Evolutionary conservation across 495 filamentous ascomycete species (phyloP), one percentile per base, ranked within the genome.

Genomic region (Penicillium salamii): DNA sequence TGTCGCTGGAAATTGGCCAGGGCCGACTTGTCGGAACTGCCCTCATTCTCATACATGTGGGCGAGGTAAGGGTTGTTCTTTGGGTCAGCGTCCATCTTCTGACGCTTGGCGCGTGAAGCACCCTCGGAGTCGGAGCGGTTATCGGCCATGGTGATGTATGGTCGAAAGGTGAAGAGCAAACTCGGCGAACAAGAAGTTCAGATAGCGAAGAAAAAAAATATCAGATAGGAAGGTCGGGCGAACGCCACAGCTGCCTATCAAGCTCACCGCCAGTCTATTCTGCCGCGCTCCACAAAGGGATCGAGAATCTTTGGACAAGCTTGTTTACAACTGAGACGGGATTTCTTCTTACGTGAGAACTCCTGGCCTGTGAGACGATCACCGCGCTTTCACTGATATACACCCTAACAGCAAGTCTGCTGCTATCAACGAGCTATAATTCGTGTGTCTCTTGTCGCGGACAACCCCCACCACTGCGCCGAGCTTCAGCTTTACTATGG

Each of bases 31-130:
- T 68, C 59, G 13, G 52, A 67, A 50, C 60, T 69, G 49, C 80
- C 76, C 49, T 66, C 65, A 36, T 88, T 75, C 52, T 65, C 65
- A 66, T 90, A 87, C 81, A 87, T 88, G 62, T 99, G 95, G 41
- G 91, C 90, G 41, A 97, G 82, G 67, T 99, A 97, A 2, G 87
- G 88, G 60, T 97, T 97, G 46, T 72, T 61, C 51, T 75, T 76
- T 45, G 80, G 78, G 55, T 83, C 70, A 23, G 69, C 74, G n/a
- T 72, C 61, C 54, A 68, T 76, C 66, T 76, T 78, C 50, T 70
- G 75, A 42, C 76, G 72, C 59, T 79, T 79, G 24, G 64, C 59
- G 33, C 75, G 70, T 23, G 62, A 69, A 39, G 68, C 64, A 43
- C 70, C 70, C 38, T 73, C 63, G 24, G 63, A 57, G 32, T 75